Evolutionary conservation across 2,329 filamentous ascomycete genomes (phyloP), one percentile per base, ranked within the genome.

Genomic region (Pestalotiopsis sp.): DNA sequence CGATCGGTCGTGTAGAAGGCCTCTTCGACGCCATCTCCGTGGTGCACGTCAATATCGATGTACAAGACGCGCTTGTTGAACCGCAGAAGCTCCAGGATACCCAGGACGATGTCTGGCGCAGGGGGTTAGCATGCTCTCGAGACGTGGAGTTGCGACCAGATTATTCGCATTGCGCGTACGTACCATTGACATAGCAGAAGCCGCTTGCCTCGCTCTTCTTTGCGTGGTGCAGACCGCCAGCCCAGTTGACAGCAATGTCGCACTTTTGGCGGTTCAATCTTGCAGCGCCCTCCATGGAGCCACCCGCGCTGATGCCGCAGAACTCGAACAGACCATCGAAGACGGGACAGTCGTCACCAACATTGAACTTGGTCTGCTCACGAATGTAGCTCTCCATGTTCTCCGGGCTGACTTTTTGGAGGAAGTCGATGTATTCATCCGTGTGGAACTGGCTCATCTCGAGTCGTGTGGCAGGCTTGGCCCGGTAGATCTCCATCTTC

Each of bases 291-390:
- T 97, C 95, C 85, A 99, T 93, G 63, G 93, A 97, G 63, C 94
- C 96, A 68, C 96, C 96, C 12, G 94, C 93, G 80, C 97, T 98
- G 73, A 98, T 93, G 31, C 94, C 94, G 74, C 96, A 97, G 80
- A 98, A 99, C 76, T 97, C 93, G 79, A 95, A 98, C n/a, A 99
- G 90, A 2, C 96, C 96, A 77, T 98, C 95, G 75, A 99, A 99
- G 23, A 99, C 94, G 1, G 96, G 96, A 75, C 96, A 99, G 79
- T 99, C 96, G 75, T 98, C 96, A 49, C 95, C 93, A 69, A 98
- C 94, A 69, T 97, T 98, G 85, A 96, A 98, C 72, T 94, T 94
- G 56, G 88, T 92, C 80, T 98, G 95, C 80, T 99, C 96, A 75
- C 95, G 93, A 74, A 91, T 89, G 78, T 94, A 98, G 72, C 89